Conservation (phyloP, 1,139 yeast genomes). For the Candida sanyaensis region DNA sequence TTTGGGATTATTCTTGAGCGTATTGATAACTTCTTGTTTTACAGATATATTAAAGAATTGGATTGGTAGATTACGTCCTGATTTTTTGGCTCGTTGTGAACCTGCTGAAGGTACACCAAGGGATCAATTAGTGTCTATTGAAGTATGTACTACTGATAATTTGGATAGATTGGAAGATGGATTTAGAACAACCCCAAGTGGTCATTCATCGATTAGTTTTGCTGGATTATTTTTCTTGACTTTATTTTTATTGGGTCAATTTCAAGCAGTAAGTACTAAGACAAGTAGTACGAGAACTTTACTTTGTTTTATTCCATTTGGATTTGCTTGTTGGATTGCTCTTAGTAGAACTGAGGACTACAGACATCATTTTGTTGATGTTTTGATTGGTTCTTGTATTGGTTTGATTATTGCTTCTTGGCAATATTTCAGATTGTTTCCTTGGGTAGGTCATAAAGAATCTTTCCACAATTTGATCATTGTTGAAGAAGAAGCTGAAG, state of each 20-base stretch:
- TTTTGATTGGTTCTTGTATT: conserved; percentile 57
- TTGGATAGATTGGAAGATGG: conserved; percentile 57
- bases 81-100: conserved; percentile 69
- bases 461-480: conserved; percentile 28
- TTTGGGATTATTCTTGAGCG: conserved; percentile 40
- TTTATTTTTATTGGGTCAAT: conserved; percentile 67
- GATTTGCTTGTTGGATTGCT: conserved; percentile 68
- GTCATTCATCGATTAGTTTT: conserved; percentile 68
- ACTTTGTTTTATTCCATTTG: conserved; percentile 34
- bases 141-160: conserved; percentile 61
- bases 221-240: conserved; percentile 67
- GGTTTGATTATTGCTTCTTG: conserved; percentile 44
- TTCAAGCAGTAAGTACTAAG: conserved; percentile 32
- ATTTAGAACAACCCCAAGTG: conserved; percentile 77
- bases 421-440: conserved; percentile 44
- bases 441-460: conserved; percentile 20
- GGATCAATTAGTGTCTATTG: conserved; percentile 54
- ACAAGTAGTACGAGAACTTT: conserved; percentile 60
- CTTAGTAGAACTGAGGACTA: conserved; percentile 76
- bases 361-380: conserved; percentile 76
- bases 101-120: conserved; percentile 53
- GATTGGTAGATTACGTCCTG: conserved; percentile 80
- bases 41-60: conserved; percentile 64
- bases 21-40: conserved; percentile 41
- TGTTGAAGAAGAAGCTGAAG: conserved; percentile 15